These are phyloP conservation scores for Coemansia sp. DNA, from an alignment of 192 early-diverging fungal species.

Conservation along the genomic window DNA sequence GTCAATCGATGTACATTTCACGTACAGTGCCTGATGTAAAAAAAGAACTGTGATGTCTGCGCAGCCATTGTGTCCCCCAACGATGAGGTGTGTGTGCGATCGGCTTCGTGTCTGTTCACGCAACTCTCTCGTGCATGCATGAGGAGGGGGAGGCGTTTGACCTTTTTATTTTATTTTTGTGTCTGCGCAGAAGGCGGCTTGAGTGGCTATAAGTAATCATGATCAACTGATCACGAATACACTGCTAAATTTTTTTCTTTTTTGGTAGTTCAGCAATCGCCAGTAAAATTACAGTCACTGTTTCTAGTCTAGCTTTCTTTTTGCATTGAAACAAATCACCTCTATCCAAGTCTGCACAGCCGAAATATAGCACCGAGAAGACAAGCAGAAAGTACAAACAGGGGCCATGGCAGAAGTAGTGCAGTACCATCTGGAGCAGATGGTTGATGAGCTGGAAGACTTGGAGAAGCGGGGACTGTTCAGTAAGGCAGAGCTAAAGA, in stretches of 20 bases:
- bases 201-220: not conserved
- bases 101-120: no score
- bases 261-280: not conserved
- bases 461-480: slow-evolving; percentile 80
- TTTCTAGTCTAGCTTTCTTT: not conserved
- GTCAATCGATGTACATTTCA: no score
- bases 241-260: not conserved
- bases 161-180: not conserved
- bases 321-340: not conserved
- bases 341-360: not conserved
- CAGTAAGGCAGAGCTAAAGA: slow-evolving; percentile 77
- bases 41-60: no score
- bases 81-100: no score
- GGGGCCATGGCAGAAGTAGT: slow-evolving; percentile 81
- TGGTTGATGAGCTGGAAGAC: slow-evolving; percentile 91
- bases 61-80: no score
- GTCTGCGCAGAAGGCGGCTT: not conserved
- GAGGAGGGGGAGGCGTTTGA: no score
- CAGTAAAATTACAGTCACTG: not conserved
- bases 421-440: slow-evolving; percentile 87
- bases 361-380: not conserved
- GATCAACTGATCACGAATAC: not conserved
- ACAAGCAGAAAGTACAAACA: not conserved
- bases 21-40: no score
- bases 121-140: no score